Base-by-base conservation (phyloP, 371 early-diverging fungal genomes). In the Blakeslea trispora region DNA sequence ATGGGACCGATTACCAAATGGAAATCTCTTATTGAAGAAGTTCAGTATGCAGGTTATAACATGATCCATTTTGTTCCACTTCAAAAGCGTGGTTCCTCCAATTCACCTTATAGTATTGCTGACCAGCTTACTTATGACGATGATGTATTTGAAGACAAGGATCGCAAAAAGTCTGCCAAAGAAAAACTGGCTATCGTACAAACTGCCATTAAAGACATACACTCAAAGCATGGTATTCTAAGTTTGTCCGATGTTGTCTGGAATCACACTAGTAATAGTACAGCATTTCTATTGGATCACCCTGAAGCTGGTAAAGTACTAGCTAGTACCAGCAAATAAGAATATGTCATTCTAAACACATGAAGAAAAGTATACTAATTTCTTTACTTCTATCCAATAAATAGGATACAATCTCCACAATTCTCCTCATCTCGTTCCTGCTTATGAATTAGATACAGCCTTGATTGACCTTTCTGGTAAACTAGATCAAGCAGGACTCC, bases 1-100 rank as follows among this genome's bases (percentile, higher is more conserved):
- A 81, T 98, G 81, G 97, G 97, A 4, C 86, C 84, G 23, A 64
- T 98, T 49, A 68, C 75, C 2, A 50, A 77, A 50, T 98, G 99
- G 99, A 66, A 81, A 11, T 65, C 77, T 13, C 85, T 90, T 59
- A 77, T 96, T 48, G 74, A 85, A 14, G 69, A 74, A 18, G 84
- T 90, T 49, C 56, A 88, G 41, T 72, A 86, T 15, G 71, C 85
- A 15, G 93, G 94, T 18, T 98, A 96, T 80, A 98, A 98, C 67
- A 93, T 96, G 94, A 83, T 97, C 24, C 99, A 98, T 65, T 95
- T 95, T 77, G 94, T 94, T 1, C 99, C 99, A 1, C 61, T 96
- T 63, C 94, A 94, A 67, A 79, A 87, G 60, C 83, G 98, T 18
- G 97, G 99, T 18, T 67, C 61, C 14, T 95, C 96, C 1, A 90